Base-by-base conservation (phyloP, 169 alveolate genomes). In the Plasmodium berghei region DNA sequence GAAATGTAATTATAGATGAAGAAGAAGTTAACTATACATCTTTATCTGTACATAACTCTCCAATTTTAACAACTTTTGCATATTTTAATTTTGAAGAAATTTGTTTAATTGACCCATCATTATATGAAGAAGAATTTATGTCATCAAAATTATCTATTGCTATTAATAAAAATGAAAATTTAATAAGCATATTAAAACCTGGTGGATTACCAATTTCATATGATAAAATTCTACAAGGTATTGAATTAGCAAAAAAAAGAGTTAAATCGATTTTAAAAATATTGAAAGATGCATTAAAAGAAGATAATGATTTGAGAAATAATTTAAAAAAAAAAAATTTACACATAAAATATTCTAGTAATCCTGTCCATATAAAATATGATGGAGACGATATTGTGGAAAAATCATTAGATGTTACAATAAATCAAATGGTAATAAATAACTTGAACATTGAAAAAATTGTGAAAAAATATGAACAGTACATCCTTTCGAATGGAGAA, bases 91-190 rank as follows among this genome's bases (percentile, higher is more conserved):
- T 40, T 62, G 75, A 75, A 46, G 89, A 63, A 14, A 22, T 75
- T n/a, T 75, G 89, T 42, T 34, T 75, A 20, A 49, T 75, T 20
- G 89, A 75, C 16, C 89, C 89, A 6, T 63, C 77, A 6, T 28
- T 62, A 63, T 18, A 75, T 40, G 89, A 75, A 75, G 89, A 75
- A 48, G 89, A 75, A 63, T 75, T 75, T 28, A 75, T 75, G 89
- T 75, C 89, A 1, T 62, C 89, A 18, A 75, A 63, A 56, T 48
- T 75, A 26, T 75, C 89, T 45, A 64, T 75, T 28, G 89, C 89
- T 34, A 28, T 75, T 22, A 75, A 75, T 49, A 75, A 75, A 6
- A 75, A 75, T 18, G 89, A 75, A 6, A 61, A 75, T 12, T 22
- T 75, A 22, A 67, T 75, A 26, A 75, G 89, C 40, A 62, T 75